Conservation (phyloP, 192 early-diverging fungal genomes). For the Coemansia sp. region DNA sequence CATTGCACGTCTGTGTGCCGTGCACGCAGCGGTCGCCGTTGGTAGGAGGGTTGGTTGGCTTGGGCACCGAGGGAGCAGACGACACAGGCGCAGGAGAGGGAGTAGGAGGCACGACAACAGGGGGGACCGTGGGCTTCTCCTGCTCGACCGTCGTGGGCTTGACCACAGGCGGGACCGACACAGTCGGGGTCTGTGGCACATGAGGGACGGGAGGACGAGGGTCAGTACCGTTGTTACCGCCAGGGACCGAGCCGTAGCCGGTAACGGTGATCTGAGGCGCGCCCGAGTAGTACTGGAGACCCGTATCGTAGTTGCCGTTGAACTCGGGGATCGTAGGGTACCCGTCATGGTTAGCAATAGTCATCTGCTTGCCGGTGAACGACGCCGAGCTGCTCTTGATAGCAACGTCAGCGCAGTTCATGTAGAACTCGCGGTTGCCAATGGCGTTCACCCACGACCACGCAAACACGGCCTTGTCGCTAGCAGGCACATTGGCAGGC, state of each 20-base stretch:
- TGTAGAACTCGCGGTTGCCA: slow-evolving; percentile 72
- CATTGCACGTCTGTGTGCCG: slow-evolving; percentile 22
- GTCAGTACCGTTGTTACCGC: neutral
- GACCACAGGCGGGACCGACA: slow-evolving; percentile 7
- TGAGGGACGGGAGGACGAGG: neutral
- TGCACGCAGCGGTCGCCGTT: slow-evolving; percentile 19
- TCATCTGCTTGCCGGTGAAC: slow-evolving; percentile 53
- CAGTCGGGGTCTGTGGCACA: slow-evolving; percentile 1
- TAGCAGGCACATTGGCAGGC: slow-evolving; percentile 35
- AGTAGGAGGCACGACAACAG: neutral
- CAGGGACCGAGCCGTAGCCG: slow-evolving; percentile 15
- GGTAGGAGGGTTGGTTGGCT: neutral
- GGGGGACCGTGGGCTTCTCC: slow-evolving; percentile 1
- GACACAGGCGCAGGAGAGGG: neutral
- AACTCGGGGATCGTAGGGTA: slow-evolving; percentile 58
- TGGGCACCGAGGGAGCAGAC: neutral
- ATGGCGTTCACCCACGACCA: slow-evolving; percentile 75
- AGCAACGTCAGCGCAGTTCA: slow-evolving; percentile 71
- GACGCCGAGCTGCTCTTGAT: slow-evolving; percentile 43
- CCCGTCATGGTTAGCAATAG: slow-evolving; percentile 57
- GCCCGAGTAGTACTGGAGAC: slow-evolving; percentile 27
- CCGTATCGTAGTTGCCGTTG: slow-evolving; percentile 30
- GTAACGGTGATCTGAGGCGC: slow-evolving; percentile 34
- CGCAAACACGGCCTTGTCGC: slow-evolving; percentile 46
- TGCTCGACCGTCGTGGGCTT: neutral